These are phyloP conservation scores for Ogataea thermomethanolica DNA, from an alignment of 805 yeast species.

Conservation along the genomic window DNA sequence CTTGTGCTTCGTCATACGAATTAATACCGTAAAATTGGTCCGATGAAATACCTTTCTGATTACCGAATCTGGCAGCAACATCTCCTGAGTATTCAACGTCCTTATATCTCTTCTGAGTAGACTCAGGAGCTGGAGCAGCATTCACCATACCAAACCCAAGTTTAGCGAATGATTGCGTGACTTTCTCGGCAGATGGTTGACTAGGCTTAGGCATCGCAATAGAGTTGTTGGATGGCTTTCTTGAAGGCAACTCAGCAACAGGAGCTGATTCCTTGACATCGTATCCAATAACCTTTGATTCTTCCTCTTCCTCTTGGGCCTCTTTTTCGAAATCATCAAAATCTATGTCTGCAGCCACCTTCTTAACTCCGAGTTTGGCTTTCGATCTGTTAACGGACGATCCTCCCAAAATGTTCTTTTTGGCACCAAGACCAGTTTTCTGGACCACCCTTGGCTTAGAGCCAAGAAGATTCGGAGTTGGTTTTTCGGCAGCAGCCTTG, in stretches of 20 bases:
- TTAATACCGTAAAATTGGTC: slow-evolving; percentile 94
- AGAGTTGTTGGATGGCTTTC: slow-evolving; percentile 15
- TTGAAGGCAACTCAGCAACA: slow-evolving; percentile 14
- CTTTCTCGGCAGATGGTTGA: slow-evolving; percentile 36
- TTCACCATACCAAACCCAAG: slow-evolving; percentile 88
- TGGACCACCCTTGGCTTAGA: slow-evolving; percentile 33
- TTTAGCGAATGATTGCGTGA: slow-evolving; percentile 71
- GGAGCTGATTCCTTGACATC: slow-evolving; percentile 35
- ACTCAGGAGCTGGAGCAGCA: slow-evolving; percentile 45
- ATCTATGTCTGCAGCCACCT: slow-evolving; percentile 49
- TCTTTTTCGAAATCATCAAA: slow-evolving; percentile 65
- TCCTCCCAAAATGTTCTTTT: slow-evolving; percentile 37
- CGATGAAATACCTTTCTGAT: slow-evolving; percentile 91
- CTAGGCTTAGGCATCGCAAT: slow-evolving; percentile 20
- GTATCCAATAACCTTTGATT: slow-evolving; percentile 53
- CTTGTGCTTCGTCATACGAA: slow-evolving; percentile 70
- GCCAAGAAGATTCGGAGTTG: slow-evolving; percentile 22
- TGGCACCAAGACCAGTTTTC: slow-evolving; percentile 22
- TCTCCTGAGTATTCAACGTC: slow-evolving; percentile 63
- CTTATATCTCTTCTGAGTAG: slow-evolving; percentile 28
- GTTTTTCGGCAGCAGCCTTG: slow-evolving; percentile 25
- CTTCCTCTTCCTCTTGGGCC: slow-evolving; percentile 80
- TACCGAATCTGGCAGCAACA: slow-evolving; percentile 74
- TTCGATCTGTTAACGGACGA: slow-evolving; percentile 51
- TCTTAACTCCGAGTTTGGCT: slow-evolving; percentile 57